Conservation (phyloP, 768 basidiomycete species). For the Gloeostereum incarnatum region DNA sequence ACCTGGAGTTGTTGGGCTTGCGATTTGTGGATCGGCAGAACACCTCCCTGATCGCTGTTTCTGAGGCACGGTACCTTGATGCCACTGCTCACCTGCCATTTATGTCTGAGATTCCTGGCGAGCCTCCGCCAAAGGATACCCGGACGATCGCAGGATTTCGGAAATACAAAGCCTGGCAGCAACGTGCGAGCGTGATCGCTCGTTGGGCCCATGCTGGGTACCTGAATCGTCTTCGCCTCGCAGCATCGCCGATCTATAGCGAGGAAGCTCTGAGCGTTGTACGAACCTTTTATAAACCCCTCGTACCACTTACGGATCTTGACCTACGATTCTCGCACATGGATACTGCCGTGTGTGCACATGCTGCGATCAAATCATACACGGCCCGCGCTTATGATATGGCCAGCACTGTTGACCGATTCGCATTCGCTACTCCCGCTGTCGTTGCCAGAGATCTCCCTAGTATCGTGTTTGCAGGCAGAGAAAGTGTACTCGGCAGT, state of each 20-base stretch:
- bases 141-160: slow-evolving; percentile 70
- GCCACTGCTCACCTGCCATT: slow-evolving; percentile 47
- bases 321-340: slow-evolving; percentile 28
- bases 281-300: slow-evolving; percentile 27
- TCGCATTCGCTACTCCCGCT: slow-evolving; percentile 74
- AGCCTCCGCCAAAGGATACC: slow-evolving; percentile 64
- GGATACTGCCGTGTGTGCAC: slow-evolving; percentile 30
- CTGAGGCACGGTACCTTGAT: slow-evolving; percentile 47
- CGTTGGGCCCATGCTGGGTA: slow-evolving; percentile 67
- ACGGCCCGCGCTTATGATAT: slow-evolving; percentile 46
- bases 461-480: slow-evolving; percentile 44
- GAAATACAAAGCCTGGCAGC: slow-evolving; percentile 37
- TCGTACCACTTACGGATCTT: slow-evolving; percentile 42
- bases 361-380: slow-evolving; percentile 56
- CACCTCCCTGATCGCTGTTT: slow-evolving; percentile 40
- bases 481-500: slow-evolving; percentile 14
- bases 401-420: slow-evolving; percentile 47
- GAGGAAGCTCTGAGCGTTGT: slow-evolving; percentile 35
- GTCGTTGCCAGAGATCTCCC: slow-evolving; percentile 74
- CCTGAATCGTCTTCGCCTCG: slow-evolving; percentile 68
- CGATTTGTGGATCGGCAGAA: slow-evolving; percentile 50
- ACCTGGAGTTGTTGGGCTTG: slow-evolving; percentile 59
- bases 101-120: slow-evolving; percentile 43
- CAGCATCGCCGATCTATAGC: slow-evolving; percentile 32
- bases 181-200: slow-evolving; percentile 39